Evolutionary conservation across 106 monocot genomes (phyloP), one percentile per base, ranked within the genome.

Genomic region (Phalaenopsis equestris): DNA sequence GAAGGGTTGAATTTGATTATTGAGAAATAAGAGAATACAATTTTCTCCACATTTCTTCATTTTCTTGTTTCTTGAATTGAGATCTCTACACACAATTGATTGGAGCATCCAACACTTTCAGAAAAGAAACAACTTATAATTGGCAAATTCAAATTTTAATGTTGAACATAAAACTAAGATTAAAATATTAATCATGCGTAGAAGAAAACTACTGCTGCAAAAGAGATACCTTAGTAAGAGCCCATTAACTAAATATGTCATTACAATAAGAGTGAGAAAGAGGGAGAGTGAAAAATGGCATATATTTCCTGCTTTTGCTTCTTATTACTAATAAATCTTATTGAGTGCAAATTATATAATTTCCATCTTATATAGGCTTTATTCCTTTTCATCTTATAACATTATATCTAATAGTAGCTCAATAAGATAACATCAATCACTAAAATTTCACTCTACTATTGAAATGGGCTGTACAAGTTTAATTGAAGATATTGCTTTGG

Each of bases 251-350:
- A 90, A 88, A 90, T 90, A 90, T 11, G 79, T 84, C 18, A 93
- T 75, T 2, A 90, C 87, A 42, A 83, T 87, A 2, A 90, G 76
- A 6, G 93, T 90, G 52, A 93, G 87, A 79, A 87, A 90, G 82
- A 93, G 82, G 65, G 90, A 90, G n/a, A 93, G 84, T 12, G 30
- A 57, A 76, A 86, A 90, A 93, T 10, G 93, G 93, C 93, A 93
- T 93, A 86, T 85, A 93, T 57, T 90, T 74, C 67, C 87, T 90
- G 42, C 93, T 93, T 61, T 86, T 87, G 18, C 90, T 89, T 36
- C 57, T 81, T 46, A 91, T 87, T 42, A 93, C 89, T 38, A 82
- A 46, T 7, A 11, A 49, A 77, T 18, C 48, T 48, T 4, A 41
- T 16, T 23, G 58, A 78, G 11, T 61, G 18, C 4, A 61, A n/a